Base-by-base conservation (phyloP, 768 basidiomycete species). In the Candolleomyces aberdarensis region DNA sequence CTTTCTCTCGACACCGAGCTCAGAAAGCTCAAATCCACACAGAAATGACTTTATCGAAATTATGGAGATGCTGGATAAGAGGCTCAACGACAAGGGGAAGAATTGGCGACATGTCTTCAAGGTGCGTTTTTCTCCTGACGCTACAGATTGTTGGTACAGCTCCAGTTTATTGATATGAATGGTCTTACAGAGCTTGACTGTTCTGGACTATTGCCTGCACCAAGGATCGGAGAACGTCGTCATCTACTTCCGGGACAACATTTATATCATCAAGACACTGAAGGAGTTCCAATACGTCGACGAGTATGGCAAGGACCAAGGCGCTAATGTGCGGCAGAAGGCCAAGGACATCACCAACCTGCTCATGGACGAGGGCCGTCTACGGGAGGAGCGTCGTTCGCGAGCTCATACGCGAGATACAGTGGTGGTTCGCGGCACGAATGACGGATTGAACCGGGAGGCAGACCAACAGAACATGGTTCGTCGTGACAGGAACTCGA, bases 71-170 rank as follows among this genome's bases (percentile, higher is more conserved):
- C 83, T 99, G 53, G 97, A 98, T 76, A 98, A 99, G 76, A 87
- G 97, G 56, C 78, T 99, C 63, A 95, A 96, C 67, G 97, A 99
- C 79, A 98, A 97, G 81, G 97, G 97, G 41, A 98, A 98, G 85
- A 98, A 98, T 69, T 99, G 97, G 97, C 85, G 96, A 56, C 97
- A 99, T 80, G 96, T 98, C 61, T 98, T 97, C 85, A 98, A 98
- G 83, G 94, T 88, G 20, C 48, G 48, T 6, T 14, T 26, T 26
- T 26, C 26, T 26, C 26, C 26, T 26, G 26, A 26, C 3, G 26
- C 3, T 26, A 26, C 26, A 26, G 26, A 26, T 26, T 26, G 26
- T 26, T 26, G 26, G 26, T 26, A 3, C 26, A 26, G 26, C 26
- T 26, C 1, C 26, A 26, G 26, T 26, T 26, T 26, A 26, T 26